These are phyloP conservation scores for Leishmania arabica DNA, from an alignment of 208 protist species.

Conservation along the genomic window DNA sequence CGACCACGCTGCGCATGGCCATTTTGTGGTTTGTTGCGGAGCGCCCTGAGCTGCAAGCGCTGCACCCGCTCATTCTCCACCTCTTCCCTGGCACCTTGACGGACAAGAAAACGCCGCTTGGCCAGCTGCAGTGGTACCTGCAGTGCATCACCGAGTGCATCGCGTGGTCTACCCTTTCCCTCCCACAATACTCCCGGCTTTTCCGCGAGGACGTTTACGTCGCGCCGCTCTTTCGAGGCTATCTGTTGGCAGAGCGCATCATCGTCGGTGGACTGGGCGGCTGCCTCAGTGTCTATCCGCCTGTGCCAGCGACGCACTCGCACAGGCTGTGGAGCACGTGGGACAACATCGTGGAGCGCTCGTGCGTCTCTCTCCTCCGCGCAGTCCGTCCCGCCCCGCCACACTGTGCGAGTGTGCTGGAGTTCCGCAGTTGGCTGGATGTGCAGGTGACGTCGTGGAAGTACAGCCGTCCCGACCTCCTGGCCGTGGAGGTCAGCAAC, in stretches of 20 bases:
- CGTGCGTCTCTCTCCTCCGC: conserved; percentile 58
- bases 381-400: conserved; percentile 63
- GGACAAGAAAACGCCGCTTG: conserved; percentile 95
- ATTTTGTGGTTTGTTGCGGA: conserved; percentile 94
- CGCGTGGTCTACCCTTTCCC: conserved; percentile 95
- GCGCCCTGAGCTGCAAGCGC: conserved; percentile 43
- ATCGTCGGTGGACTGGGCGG: conserved; percentile 91
- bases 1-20: conserved; percentile 96
- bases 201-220: conserved; percentile 97
- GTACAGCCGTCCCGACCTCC: conserved; percentile 48
- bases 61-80: conserved; percentile 79
- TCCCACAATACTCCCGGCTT: conserved; percentile 73
- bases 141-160: conserved; percentile 99
- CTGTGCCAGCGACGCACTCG: conserved; percentile 85
- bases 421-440: conserved; percentile 86
- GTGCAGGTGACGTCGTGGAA: conserved; percentile 68
- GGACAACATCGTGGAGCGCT: conserved; percentile 79
- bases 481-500: conserved; percentile 1
- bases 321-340: conserved; percentile 94
- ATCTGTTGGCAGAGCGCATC: conserved; percentile 97
- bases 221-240: conserved; percentile 97
- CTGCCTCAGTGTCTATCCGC: conserved; percentile 93
- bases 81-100: conserved; percentile 71
- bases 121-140: conserved; percentile 99
- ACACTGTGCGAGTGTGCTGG: conserved; percentile 49